These are phyloP conservation scores for Pluteus cervinus DNA, from an alignment of 768 basidiomycete genomes.

Conservation along the genomic window DNA sequence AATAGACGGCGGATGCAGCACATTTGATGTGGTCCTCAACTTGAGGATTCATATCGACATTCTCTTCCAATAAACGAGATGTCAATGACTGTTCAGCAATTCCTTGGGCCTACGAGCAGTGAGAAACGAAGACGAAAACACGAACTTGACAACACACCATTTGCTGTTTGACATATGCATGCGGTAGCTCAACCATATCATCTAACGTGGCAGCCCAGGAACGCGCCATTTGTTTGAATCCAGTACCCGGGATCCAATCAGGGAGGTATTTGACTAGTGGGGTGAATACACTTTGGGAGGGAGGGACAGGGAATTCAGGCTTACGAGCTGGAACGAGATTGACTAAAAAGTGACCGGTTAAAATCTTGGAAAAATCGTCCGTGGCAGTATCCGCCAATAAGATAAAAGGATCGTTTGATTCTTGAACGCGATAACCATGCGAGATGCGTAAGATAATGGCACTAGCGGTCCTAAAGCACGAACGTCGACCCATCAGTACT, in stretches of 20 bases:
- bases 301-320: constrained; percentile 7
- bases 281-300: constrained; percentile 1
- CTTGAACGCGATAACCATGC: constrained; percentile 36
- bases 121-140: neutral
- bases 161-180: constrained; percentile 35
- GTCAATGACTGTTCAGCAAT: constrained; percentile 28
- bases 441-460: constrained; percentile 39
- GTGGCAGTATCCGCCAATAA: constrained; percentile 30
- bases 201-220: constrained; percentile 35
- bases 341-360: constrained; percentile 41
- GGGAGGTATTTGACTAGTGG: constrained; percentile 38
- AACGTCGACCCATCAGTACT: too few relatives aligned
- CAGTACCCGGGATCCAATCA: constrained; percentile 54
- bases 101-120: constrained; percentile 15
- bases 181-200: constrained; percentile 42
- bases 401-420: constrained; percentile 33
- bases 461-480: constrained; percentile 28
- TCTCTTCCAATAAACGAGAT: constrained; percentile 23
- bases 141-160: constrained; percentile 27
- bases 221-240: constrained; percentile 42
- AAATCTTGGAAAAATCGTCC: constrained; percentile 31
- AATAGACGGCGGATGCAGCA: constrained; percentile 40
- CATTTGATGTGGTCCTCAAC: constrained; percentile 36
- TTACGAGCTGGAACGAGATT: constrained; percentile 42
- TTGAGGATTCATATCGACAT: constrained; percentile 20